Evolutionary conservation across 2,329 filamentous ascomycete genomes (phyloP).

Genomic region (Calonectria henricotiae): DNA sequence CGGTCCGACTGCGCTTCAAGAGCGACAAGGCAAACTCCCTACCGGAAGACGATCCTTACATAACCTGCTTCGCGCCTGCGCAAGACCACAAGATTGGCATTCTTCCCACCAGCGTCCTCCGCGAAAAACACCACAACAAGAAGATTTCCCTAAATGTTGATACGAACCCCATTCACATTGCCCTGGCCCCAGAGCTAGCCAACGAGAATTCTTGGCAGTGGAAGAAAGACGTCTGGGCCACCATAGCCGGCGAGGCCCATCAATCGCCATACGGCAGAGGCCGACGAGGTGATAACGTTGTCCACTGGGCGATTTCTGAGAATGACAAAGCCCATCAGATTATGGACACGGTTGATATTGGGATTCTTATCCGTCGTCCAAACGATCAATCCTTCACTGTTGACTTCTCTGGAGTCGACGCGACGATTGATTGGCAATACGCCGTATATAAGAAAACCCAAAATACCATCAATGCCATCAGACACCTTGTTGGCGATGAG

Average conservation of each 20-base stretch:
- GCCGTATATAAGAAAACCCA: neutral
- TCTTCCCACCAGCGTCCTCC: neutral
- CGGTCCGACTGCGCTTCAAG: neutral
- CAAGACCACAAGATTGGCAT: neutral
- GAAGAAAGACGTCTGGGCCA: neutral
- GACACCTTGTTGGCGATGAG: neutral
- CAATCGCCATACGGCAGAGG: too few species aligned
- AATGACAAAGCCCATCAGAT: too few species aligned
- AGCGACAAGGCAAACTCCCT: neutral
- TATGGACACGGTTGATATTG: too few species aligned
- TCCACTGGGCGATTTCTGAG: neutral
- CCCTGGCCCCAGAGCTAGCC: neutral
- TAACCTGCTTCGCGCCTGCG: neutral
- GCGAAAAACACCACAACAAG: neutral
- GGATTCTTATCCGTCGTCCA: neutral
- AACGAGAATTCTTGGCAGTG: neutral
- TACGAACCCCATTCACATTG: neutral
- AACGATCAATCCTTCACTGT: neutral
- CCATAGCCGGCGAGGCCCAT: neutral
- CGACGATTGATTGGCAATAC: neutral
- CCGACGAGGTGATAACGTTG: neutral
- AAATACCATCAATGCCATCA: neutral
- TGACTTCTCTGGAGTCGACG: neutral
- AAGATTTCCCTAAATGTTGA: neutral
- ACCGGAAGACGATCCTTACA: neutral